phyloP scores from a whole-genome alignment of 306 rosid species.

The Canavalia ensiformis region DNA sequence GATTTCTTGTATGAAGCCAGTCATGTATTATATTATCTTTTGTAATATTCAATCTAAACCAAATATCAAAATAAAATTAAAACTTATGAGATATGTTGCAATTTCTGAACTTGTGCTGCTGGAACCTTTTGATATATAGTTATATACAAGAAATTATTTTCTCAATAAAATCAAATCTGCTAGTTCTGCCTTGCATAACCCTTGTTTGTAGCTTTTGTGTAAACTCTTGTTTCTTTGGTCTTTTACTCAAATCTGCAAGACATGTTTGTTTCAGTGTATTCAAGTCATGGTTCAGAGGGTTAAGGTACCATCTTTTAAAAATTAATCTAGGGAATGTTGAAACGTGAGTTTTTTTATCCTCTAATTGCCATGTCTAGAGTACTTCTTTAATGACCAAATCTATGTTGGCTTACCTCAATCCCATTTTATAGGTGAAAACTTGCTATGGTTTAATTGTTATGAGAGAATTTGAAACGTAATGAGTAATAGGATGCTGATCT shows the following conservation, averaged over 20 bases:
- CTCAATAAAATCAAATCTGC: conserved; percentile 3
- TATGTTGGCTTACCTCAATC: conserved; percentile 14
- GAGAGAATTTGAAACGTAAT: conserved; percentile 26
- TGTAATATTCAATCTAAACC: conserved; percentile 3
- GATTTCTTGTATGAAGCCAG: conserved; percentile 2
- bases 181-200: not conserved
- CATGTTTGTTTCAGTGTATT: conserved; percentile 39
- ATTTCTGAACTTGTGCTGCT: conserved; percentile 4
- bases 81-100: conserved; percentile 25
- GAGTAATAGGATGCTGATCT: conserved; percentile 17
- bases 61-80: not conserved
- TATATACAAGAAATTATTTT: conserved; percentile 26
- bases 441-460: conserved; percentile 1
- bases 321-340: not conserved
- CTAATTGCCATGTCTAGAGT: conserved; percentile 7
- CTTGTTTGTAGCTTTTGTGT: conserved; percentile 13
- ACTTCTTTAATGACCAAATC: conserved; percentile 31
- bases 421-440: conserved; percentile 4
- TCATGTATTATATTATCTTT: not conserved
- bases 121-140: conserved; percentile 12
- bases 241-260: not conserved
- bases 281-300: not conserved
- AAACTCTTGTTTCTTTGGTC: conserved; percentile 17
- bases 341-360: not conserved
- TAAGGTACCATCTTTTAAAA: not conserved